Base-by-base conservation (phyloP, 352 stramenopile species). In the Globisporangium spiculum region DNA sequence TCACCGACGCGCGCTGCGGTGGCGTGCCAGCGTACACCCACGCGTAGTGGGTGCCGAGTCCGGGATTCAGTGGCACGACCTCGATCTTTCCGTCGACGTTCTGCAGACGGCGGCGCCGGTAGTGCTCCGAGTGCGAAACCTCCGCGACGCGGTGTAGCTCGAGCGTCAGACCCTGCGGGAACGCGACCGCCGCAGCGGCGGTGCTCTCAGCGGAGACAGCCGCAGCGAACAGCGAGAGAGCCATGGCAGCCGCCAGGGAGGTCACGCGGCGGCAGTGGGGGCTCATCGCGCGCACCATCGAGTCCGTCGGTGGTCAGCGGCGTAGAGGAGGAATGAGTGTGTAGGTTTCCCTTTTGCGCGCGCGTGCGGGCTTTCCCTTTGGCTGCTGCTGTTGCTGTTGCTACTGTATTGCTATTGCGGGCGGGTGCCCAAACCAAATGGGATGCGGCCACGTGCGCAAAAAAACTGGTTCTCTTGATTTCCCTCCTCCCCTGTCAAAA, bases 11-110 rank as follows among this genome's bases (percentile, higher is more conserved):
- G 68, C 88, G 75, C 67, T 96, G 88, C 4, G 88, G 86, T 3
- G 88, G 88, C 8, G 84, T 91, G 24, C 88, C 88, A 22, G 77
- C 84, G 71, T 94, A 94, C 18, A 94, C 79, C 86, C 84, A 93
- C 24, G 88, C 87, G 58, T 94, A 96, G 66, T 96, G 88, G 22
- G 88, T 96, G 3, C 88, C 92, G 56, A 92, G 77, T 55, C 84
- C 86, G 2, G 84, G 71, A 61, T 91, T 82, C 27, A 94, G 67
- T 53, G 86, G 86, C 26, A 94, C 77, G 36, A 80, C 61, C 63
- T 92, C 79, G 32, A 86, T 73, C n/a, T 73, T 67, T 18, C 78
- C 70, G n/a, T 83, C 69, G 24, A 46, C 71, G 10, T 65, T 60
- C 52, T 74, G 71, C 27, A 56, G 54, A 1, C 84, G 70, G 3